phyloP scores from a whole-genome alignment of 164 flowering plant species.

The Euptelea pleiosperma region DNA sequence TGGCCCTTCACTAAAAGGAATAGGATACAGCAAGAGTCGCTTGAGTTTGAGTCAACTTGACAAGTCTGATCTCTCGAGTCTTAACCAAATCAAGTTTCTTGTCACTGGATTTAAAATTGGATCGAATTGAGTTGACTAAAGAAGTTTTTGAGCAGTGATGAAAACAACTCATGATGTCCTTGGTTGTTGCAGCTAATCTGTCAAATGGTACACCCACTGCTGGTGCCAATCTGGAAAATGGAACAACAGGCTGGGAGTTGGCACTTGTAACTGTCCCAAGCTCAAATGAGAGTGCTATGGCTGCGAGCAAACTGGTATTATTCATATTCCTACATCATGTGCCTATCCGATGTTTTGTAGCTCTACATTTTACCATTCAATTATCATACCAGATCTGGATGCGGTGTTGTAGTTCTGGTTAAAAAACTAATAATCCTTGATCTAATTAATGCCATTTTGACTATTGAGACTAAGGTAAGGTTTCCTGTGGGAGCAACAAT shows the following conservation, averaged over 20 bases:
- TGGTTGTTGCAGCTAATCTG: constrained; percentile 38
- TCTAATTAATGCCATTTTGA: no score
- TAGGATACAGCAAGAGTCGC: not conserved
- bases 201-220: constrained; percentile 33
- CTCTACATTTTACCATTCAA: not conserved
- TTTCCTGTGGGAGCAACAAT: no score
- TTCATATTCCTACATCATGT: constrained; percentile 1
- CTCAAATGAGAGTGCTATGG: constrained; percentile 63
- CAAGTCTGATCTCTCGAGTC: not conserved
- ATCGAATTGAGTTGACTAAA: not conserved
- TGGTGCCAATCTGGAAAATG: constrained; percentile 37
- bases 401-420: no score
- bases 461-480: no score
- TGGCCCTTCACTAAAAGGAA: not conserved
- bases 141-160: not conserved
- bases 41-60: not conserved
- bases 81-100: not conserved
- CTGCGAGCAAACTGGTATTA: constrained; percentile 75
- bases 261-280: constrained; percentile 94
- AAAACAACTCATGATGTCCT: not conserved
- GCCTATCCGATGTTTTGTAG: not conserved
- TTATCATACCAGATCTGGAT: no score
- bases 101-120: not conserved
- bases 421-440: no score
- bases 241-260: constrained; percentile 88